Evolutionary conservation across 805 yeast genomes (phyloP), one percentile per base, ranked within the genome.

Genomic region (Kuraishia hungarica): DNA sequence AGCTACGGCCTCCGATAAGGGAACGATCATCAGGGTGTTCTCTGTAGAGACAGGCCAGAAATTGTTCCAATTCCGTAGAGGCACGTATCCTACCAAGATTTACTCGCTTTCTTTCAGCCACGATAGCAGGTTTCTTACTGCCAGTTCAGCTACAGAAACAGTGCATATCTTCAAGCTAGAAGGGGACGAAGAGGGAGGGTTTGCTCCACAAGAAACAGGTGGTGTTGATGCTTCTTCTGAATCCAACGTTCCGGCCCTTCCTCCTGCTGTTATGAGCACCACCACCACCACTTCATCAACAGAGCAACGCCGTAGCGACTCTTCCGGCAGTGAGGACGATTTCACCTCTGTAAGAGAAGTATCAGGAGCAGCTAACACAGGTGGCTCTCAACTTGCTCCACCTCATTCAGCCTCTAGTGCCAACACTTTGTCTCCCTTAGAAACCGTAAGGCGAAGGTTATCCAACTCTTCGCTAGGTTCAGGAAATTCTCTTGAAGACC

Each of bases 1-100:
- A 52, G 97, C 97, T 0, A 90, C 97, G 0, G 96, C 97, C 11
- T 89, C 97, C 1, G 87, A 82, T 55, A 89, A 89, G 65, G 99
- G 99, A 2, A 92, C 98, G 0, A 84, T 94, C 46, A 82, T 93
- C 2, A 73, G 98, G 52, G 86, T 94, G 5, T 94, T 93, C 64
- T 77, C 86, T 19, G 87, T 92, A 0, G 81, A 82, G 4, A 80
- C 86, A 0, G 96, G 96, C 0, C 72, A 77, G 26, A 84, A 85
- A 61, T 70, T 89, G 28, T 84, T 79, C 58, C 94, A 90, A 70
- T 89, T 89, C 69, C 76, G 97, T 59, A 75, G 97, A 63, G 97
- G 97, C 1, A 85, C 94, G 1, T 93, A 93, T 66, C 96, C 96
- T 2, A 87, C 98, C 1, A 83, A 79, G 62, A 89, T 94, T 13